Base-by-base conservation (phyloP, 2,329 filamentous ascomycete species). In the Esteya vermicola region DNA sequence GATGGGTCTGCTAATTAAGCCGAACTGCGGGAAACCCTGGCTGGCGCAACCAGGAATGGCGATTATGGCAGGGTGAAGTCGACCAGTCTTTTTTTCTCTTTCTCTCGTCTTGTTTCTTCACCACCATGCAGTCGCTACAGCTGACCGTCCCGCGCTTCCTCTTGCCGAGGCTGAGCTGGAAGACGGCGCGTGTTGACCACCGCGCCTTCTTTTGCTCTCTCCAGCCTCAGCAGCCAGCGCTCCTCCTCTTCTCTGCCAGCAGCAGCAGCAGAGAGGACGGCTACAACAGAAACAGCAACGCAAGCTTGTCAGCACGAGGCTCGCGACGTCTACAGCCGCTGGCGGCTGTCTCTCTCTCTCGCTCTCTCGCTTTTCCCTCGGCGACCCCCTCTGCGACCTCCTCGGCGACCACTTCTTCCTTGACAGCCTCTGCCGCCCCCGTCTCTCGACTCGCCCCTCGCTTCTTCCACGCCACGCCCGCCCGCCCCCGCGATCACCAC, bases 401-500 rank as follows among this genome's bases (percentile, higher is more conserved):
- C n/a, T n/a, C n/a, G n/a, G n/a, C n/a, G n/a, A n/a, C n/a, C n/a
- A n/a, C n/a, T n/a, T n/a, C n/a, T n/a, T n/a, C n/a, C n/a, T n/a
- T n/a, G n/a, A n/a, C n/a, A n/a, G n/a, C n/a, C n/a, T n/a, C n/a
- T n/a, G n/a, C n/a, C n/a, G n/a, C n/a, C n/a, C n/a, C n/a, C n/a
- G n/a, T n/a, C n/a, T n/a, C n/a, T n/a, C n/a, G n/a, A n/a, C 37
- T 49, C 50, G 6, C 9, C 28, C 28, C 40, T 22, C 42, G 42
- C 19, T 32, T 42, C 0, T 89, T 95, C 57, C 81, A 86, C 57
- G 72, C 76, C 27, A 81, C 84, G 1, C 57, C 73, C 3, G 52
- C 61, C 28, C 70, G 64, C 38, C 56, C 59, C 39, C 75, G 82
- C 48, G 88, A 95, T 53, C 91, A 98, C 60, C 88, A 98, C 60